Percentiles rank a stretch among this genome's conserved stretches.
These are phyloP conservation scores for Isoetes taiwanensis DNA, from an alignment of 75 land plant species.

Conservation along the genomic window DNA sequence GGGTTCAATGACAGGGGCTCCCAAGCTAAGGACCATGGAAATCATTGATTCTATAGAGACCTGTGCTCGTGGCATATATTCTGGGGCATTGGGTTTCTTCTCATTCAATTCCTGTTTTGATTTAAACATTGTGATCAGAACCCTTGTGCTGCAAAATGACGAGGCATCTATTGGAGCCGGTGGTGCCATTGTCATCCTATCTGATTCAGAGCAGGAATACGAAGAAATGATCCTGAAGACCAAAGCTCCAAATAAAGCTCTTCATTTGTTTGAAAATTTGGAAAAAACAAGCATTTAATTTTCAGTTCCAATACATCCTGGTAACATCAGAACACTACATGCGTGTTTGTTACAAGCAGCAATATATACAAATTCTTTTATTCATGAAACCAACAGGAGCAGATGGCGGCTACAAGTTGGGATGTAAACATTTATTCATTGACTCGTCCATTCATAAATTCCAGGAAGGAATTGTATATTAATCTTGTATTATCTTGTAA, in stretches of 20 bases:
- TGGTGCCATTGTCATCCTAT: constrained; percentile 79
- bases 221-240: constrained; percentile 89
- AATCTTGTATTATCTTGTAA: too few relatives aligned
- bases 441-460: too few relatives aligned
- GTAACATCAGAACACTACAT: too few relatives aligned
- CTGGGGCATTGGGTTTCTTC: constrained; percentile 84
- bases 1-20: constrained; percentile 99
- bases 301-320: too few relatives aligned
- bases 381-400: too few relatives aligned
- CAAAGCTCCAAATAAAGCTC: constrained; percentile 50
- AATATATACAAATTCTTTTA: too few relatives aligned
- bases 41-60: constrained; percentile 71
- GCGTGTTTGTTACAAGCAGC: too few relatives aligned
- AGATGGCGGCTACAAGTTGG: too few relatives aligned
- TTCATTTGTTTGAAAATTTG: constrained; percentile 28
- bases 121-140: constrained; percentile 89
- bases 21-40: constrained; percentile 91
- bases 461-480: too few relatives aligned
- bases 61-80: constrained; percentile 74
- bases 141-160: constrained; percentile 58
- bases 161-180: constrained; percentile 91
- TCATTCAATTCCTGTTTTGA: constrained; percentile 86
- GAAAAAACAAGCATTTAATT: too few relatives aligned
- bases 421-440: too few relatives aligned
- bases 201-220: constrained; percentile 71